These are phyloP conservation scores for Rhodotorula sp. DNA, from an alignment of 1,284 basidiomycete species.

Conservation along the genomic window DNA sequence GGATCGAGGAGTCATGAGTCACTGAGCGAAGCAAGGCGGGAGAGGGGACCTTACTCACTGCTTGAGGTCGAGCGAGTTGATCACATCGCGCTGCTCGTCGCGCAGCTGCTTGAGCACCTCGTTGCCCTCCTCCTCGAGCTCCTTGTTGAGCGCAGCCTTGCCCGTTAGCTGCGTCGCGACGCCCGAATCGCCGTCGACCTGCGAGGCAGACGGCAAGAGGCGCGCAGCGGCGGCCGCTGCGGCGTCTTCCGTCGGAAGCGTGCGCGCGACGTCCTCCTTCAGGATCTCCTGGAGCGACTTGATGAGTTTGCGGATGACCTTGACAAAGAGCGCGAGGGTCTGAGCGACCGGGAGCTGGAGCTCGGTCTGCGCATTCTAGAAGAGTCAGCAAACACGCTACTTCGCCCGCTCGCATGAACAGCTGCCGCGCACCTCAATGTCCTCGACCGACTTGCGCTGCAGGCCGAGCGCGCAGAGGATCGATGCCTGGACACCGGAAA, in stretches of 20 bases:
- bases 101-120: slow-evolving; percentile 52
- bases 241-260: slow-evolving; percentile 41
- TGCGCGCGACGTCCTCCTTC: slow-evolving; percentile 65
- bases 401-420: neutral
- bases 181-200: slow-evolving; percentile 4
- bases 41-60: slow-evolving; percentile 62
- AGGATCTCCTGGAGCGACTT: slow-evolving; percentile 78
- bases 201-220: slow-evolving; percentile 5
- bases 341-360: slow-evolving; percentile 83
- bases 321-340: slow-evolving; percentile 85
- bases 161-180: slow-evolving; percentile 16
- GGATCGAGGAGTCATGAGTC: neutral
- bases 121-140: slow-evolving; percentile 69
- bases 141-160: slow-evolving; percentile 55
- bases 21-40: neutral
- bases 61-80: slow-evolving; percentile 77
- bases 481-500: slow-evolving; percentile 78
- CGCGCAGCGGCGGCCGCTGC: slow-evolving; percentile 11
- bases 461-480: slow-evolving; percentile 86
- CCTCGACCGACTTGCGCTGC: slow-evolving; percentile 88
- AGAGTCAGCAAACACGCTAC: slow-evolving; percentile 12
- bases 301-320: slow-evolving; percentile 82
- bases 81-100: slow-evolving; percentile 70
- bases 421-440: slow-evolving; percentile 66
- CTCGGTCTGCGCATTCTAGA: slow-evolving; percentile 60